phyloP scores from a whole-genome alignment of 257 asterid genomes.

The Nemophila menziesii region DNA sequence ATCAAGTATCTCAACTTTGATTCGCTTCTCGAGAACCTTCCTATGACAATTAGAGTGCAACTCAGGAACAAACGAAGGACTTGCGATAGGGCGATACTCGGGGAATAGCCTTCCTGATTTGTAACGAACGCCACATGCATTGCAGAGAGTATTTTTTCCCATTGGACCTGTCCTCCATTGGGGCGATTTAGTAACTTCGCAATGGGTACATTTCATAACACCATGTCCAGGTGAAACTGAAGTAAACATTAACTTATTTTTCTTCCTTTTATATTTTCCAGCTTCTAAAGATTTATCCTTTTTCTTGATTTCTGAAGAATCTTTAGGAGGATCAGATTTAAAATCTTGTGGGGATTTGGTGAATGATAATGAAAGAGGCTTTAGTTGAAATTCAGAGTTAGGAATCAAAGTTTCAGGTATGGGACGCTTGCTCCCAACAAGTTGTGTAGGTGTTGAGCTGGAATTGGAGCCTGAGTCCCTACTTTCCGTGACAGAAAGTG shows the following conservation, averaged over 20 bases:
- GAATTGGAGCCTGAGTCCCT: slow-evolving; percentile 42
- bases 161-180: slow-evolving; percentile 56
- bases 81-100: slow-evolving; percentile 48
- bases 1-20: slow-evolving; percentile 1
- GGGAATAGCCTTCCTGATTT: slow-evolving; percentile 52
- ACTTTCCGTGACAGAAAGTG: slow-evolving; percentile 63
- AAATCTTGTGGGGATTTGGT: slow-evolving; percentile 27
- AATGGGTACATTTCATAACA: slow-evolving; percentile 42
- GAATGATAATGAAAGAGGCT: too few species aligned
- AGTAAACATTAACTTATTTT: too few species aligned
- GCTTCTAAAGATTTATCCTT: too few species aligned
- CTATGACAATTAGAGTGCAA: slow-evolving; percentile 53
- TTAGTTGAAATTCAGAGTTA: slow-evolving; percentile 34
- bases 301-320: too few species aligned
- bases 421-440: slow-evolving; percentile 87
- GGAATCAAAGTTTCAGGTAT: slow-evolving; percentile 61
- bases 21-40: slow-evolving; percentile 49
- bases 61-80: slow-evolving; percentile 41
- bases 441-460: slow-evolving; percentile 48
- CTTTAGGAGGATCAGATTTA: too few species aligned
- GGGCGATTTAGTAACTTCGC: slow-evolving; percentile 55
- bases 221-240: slow-evolving; percentile 21
- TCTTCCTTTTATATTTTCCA: slow-evolving; percentile 48
- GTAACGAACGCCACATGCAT: slow-evolving; percentile 52
- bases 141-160: slow-evolving; percentile 55